Conservation (phyloP, 2,329 filamentous ascomycete genomes). For the Claviceps sorghi region DNA sequence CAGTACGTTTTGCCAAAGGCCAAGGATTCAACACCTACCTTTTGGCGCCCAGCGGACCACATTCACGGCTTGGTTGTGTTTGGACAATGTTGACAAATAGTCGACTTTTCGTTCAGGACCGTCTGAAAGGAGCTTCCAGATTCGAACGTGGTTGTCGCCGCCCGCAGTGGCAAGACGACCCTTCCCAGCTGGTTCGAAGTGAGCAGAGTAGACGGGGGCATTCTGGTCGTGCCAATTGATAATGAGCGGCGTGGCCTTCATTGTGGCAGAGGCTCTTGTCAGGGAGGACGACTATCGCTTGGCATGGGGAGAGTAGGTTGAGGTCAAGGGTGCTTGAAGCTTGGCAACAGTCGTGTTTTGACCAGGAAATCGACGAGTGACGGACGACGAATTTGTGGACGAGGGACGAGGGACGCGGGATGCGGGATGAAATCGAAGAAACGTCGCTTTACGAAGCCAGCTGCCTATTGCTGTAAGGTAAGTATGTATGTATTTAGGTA, state of each 20-base stretch:
- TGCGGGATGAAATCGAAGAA: not conserved
- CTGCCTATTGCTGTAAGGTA: not conserved
- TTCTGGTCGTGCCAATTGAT: constrained; percentile 99
- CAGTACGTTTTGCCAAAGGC: not conserved
- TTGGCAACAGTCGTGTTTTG: not conserved
- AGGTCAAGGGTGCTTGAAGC: not conserved
- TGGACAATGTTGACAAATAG: constrained; percentile 79
- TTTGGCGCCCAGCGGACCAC: constrained; percentile 92
- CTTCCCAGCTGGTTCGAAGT: constrained; percentile 88
- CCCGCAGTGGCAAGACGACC: constrained; percentile 85
- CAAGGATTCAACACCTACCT: constrained; percentile 38
- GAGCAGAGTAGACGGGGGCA: constrained; percentile 89
- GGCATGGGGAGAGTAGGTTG: constrained; percentile 14
- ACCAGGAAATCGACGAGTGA: not conserved
- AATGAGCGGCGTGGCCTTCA: constrained; percentile 94
- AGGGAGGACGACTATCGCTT: constrained; percentile 14
- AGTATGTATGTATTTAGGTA: too few species aligned
- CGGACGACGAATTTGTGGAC: too few species aligned
- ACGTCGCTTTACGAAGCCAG: not conserved
- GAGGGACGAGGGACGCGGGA: not conserved
- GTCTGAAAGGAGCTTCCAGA: constrained; percentile 80
- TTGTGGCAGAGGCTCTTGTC: constrained; percentile 30
- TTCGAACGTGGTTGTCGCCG: constrained; percentile 89
- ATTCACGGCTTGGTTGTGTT: constrained; percentile 95
- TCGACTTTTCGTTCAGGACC: constrained; percentile 80